phyloP scores from a whole-genome alignment of 208 protist species.

The Giardia muris region DNA sequence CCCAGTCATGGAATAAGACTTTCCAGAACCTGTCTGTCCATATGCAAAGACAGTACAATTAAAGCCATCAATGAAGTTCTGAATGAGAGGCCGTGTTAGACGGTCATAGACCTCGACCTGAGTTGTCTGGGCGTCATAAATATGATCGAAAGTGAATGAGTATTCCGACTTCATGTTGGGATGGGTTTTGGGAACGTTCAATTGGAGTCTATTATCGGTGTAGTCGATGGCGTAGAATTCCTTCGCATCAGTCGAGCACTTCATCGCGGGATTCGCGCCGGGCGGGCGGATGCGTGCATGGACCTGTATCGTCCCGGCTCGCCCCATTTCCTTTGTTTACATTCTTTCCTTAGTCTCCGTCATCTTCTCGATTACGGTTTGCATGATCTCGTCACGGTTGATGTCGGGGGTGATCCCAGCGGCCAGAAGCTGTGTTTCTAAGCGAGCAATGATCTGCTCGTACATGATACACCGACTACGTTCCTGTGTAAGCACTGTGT shows the following conservation, averaged over 20 bases:
- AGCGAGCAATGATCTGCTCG: background rate
- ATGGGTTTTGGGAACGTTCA: background rate
- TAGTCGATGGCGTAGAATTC: background rate
- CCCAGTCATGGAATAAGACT: conserved; percentile 32
- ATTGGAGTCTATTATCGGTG: background rate
- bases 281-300: background rate
- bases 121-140: conserved; percentile 27
- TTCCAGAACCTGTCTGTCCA: conserved; percentile 34
- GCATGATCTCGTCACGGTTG: conserved; percentile 8
- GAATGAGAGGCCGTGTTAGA: background rate
- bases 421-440: conserved; percentile 10
- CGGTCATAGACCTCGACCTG: conserved; percentile 26
- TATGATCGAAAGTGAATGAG: conserved; percentile 16
- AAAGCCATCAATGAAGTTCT: conserved; percentile 4
- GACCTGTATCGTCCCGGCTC: background rate
- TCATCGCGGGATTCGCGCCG: conserved; percentile 8
- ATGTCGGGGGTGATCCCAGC: conserved; percentile 4
- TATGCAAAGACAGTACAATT: conserved; percentile 31
- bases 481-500: background rate
- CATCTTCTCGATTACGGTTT: conserved; percentile 14
- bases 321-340: too few species aligned
- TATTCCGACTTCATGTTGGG: background rate
- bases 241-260: background rate
- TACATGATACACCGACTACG: conserved; percentile 25
- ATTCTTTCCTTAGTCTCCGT: background rate